Conservation (phyloP, 345 rosid species). For the Moricandia arvensis region DNA sequence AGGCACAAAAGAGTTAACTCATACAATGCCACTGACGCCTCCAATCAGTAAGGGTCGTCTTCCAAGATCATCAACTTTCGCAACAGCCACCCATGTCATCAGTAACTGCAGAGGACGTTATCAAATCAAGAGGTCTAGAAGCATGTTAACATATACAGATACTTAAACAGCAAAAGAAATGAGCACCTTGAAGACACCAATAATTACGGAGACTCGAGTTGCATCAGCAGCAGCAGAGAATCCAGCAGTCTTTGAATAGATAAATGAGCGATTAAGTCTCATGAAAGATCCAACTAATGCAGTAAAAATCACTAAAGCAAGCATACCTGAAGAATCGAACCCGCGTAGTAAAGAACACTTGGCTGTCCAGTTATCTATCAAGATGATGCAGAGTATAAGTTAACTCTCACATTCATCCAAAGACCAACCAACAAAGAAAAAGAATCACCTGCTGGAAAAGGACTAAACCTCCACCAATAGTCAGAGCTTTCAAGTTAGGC, state of each 20-base stretch:
- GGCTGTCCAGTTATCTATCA: constrained; percentile 51
- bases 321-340: constrained; percentile 89
- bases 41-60: constrained; percentile 89
- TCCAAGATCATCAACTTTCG: constrained; percentile 87
- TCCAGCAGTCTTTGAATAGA: constrained; percentile 69
- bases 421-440: not conserved
- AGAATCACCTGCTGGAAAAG: constrained; percentile 55
- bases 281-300: not conserved
- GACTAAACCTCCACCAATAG: constrained; percentile 91
- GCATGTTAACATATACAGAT: not conserved
- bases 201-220: constrained; percentile 80
- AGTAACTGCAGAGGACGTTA: constrained; percentile 48
- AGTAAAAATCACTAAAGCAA: constrained; percentile 2
- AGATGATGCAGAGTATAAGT: constrained; percentile 21
- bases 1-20: constrained; percentile 20
- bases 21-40: constrained; percentile 91
- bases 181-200: constrained; percentile 84
- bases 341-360: constrained; percentile 93
- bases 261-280: constrained; percentile 5
- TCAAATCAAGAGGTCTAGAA: constrained; percentile 18
- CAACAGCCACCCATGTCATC: constrained; percentile 88
- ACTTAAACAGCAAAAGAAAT: not conserved
- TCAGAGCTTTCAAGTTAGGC: constrained; percentile 84
- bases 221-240: constrained; percentile 99
- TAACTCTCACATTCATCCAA: not conserved